phyloP scores from a whole-genome alignment of 164 flowering plant species.

The Piper longum region DNA sequence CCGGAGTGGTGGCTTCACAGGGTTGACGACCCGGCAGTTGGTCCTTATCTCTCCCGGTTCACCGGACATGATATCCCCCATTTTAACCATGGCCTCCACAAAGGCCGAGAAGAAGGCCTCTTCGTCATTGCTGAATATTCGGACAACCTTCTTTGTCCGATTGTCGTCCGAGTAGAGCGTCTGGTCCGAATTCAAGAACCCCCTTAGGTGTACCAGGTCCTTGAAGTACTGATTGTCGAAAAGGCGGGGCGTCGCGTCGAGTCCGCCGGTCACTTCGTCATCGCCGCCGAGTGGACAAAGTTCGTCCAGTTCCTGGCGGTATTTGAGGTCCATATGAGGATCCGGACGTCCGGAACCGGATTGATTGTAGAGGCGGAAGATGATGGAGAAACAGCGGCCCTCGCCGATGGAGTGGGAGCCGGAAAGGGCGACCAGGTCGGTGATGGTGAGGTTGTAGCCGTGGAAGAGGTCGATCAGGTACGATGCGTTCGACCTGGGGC shows the following conservation, averaged over 20 bases:
- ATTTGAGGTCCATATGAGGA: constrained; percentile 59
- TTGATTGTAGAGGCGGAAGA: constrained; percentile 83
- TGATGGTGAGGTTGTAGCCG: constrained; percentile 43
- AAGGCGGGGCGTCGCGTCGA: constrained; percentile 57
- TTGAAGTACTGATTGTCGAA: constrained; percentile 86
- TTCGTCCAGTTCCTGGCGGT: constrained; percentile 29
- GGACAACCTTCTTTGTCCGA: constrained; percentile 39
- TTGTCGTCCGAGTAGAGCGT: constrained; percentile 30
- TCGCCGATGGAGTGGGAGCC: constrained; percentile 89
- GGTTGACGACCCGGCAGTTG: constrained; percentile 61
- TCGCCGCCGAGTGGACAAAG: constrained; percentile 72
- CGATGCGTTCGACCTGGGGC: constrained; percentile 74
- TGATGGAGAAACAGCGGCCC: constrained; percentile 75
- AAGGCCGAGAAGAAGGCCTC: constrained; percentile 50
- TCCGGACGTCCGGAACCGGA: constrained; percentile 76
- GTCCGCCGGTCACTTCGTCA: constrained; percentile 46
- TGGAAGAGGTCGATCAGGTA: constrained; percentile 48
- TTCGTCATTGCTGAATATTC: constrained; percentile 30
- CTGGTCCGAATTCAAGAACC: constrained; percentile 80
- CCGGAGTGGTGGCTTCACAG: not conserved
- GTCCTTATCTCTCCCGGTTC: constrained; percentile 64
- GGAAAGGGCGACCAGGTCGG: constrained; percentile 81
- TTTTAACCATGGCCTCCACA: constrained; percentile 67
- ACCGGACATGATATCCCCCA: constrained; percentile 71
- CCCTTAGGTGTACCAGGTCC: constrained; percentile 63